These are phyloP conservation scores for Trypanosoma mega DNA, from an alignment of 208 protist species.

Conservation along the genomic window DNA sequence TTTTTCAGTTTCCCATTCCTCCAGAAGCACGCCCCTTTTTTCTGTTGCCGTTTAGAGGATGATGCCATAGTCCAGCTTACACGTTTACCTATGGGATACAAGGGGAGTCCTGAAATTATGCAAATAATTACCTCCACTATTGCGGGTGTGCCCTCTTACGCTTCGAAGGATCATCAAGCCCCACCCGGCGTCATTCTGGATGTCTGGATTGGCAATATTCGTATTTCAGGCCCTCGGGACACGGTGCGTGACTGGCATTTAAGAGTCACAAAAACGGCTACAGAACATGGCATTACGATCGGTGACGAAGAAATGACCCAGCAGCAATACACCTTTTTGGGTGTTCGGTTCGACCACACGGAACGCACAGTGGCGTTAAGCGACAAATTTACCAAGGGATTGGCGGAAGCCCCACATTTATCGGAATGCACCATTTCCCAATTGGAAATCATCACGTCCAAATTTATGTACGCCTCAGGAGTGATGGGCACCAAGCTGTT, in stretches of 20 bases:
- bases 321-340: not conserved
- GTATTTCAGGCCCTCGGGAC: conserved; percentile 19
- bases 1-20: not conserved
- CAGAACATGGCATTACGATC: not conserved
- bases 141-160: conserved; percentile 18
- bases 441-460: not conserved
- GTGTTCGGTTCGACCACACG: not conserved
- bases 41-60: not conserved
- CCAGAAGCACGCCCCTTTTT: not conserved
- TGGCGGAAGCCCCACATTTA: not conserved
- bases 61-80: conserved; percentile 13
- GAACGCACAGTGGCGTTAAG: not conserved
- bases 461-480: not conserved
- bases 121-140: conserved; percentile 18
- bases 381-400: not conserved
- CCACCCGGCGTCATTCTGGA: conserved; percentile 12
- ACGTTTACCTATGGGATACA: conserved; percentile 22
- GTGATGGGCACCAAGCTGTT: not conserved
- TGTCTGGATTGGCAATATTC: conserved; percentile 32
- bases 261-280: not conserved
- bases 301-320: not conserved
- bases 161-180: not conserved
- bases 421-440: not conserved
- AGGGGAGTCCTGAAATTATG: conserved; percentile 29
- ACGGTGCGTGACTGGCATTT: conserved; percentile 4